phyloP scores from a whole-genome alignment of 2,329 filamentous ascomycete species.

The Fusarium scirpi region DNA sequence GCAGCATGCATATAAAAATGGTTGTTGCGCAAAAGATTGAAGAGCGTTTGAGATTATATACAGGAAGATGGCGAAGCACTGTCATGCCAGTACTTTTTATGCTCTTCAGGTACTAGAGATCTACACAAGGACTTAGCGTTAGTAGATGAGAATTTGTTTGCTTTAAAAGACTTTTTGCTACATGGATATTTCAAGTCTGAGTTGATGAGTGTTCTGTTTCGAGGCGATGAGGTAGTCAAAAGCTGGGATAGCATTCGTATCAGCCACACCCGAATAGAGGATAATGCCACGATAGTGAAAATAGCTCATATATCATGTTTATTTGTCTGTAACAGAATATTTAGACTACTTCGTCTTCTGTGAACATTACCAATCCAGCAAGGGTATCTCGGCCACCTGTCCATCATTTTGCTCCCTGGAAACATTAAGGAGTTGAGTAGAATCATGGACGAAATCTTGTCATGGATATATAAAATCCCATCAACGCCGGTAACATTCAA shows the following conservation, averaged over 20 bases:
- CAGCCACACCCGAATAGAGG: background rate
- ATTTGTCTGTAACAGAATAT: constrained; percentile 21
- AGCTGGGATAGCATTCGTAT: constrained; percentile 7
- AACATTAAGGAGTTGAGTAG: constrained; percentile 25
- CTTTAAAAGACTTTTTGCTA: constrained; percentile 1
- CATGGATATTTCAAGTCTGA: background rate
- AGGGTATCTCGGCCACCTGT: constrained; percentile 35
- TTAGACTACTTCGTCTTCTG: constrained; percentile 20
- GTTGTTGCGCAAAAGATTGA: constrained; percentile 4
- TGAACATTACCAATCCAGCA: constrained; percentile 27
- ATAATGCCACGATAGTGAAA: background rate
- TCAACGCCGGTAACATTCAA: constrained; percentile 21
- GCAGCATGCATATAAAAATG: constrained; percentile 12
- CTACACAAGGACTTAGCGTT: constrained; percentile 9
- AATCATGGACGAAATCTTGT: constrained; percentile 14
- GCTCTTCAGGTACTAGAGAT: constrained; percentile 12
- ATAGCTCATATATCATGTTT: constrained; percentile 29
- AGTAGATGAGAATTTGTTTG: constrained; percentile 24
- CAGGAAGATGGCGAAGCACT: constrained; percentile 18
- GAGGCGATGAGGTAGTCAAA: constrained; percentile 5
- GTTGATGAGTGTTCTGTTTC: constrained; percentile 4
- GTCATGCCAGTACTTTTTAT: constrained; percentile 6
- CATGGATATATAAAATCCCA: constrained; percentile 18
- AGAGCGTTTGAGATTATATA: constrained; percentile 9
- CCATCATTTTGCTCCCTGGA: constrained; percentile 13